Base-by-base conservation (phyloP, 345 rosid species). In the Acer yangbiense region DNA sequence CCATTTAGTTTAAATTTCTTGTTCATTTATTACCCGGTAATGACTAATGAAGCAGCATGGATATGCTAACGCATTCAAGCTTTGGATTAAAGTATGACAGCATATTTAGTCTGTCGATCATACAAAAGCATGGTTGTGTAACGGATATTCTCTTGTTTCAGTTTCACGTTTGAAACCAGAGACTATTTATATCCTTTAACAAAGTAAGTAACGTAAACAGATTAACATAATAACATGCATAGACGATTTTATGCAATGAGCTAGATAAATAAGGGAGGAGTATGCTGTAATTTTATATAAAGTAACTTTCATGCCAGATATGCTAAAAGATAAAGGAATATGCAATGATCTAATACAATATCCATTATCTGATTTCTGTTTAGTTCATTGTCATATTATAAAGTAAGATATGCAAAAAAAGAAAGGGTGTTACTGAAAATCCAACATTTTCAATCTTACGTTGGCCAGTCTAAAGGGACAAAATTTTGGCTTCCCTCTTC, bases 401-500 rank as follows among this genome's bases (percentile, higher is more conserved):
- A 68, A 65, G 21, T 29, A 71, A 41, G 64, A 52, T 23, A 62
- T 10, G 41, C 55, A 76, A 72, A 16, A 16, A 60, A 60, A 60
- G 9, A 7, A 60, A 20, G 10, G 27, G 25, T 6, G 62, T 71
- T 39, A 27, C 10, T 13, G 44, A 44, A 63, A 75, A 69, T 68
- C 75, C 75, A 78, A 75, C 13, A 50, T 55, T 75, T 62, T 7
- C 25, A 39, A 43, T 76, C 91, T 89, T 86, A 92, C 97, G 86
- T 88, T 89, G 76, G 97, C 84, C 75, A 92, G 90, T 70, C 90
- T 87, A 83, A 92, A 90, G 65, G 94, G 97, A 72, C 94, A 92
- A 85, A 89, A 89, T 77, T 90, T 92, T 69, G 94, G 97, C 81
- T 92, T 92, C 75, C 97, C 97, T 76, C 94, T 86, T 57, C 97